These are phyloP conservation scores for Cryoendolithus antarcticus DNA, from an alignment of 2,329 filamentous ascomycete species.

Conservation along the genomic window DNA sequence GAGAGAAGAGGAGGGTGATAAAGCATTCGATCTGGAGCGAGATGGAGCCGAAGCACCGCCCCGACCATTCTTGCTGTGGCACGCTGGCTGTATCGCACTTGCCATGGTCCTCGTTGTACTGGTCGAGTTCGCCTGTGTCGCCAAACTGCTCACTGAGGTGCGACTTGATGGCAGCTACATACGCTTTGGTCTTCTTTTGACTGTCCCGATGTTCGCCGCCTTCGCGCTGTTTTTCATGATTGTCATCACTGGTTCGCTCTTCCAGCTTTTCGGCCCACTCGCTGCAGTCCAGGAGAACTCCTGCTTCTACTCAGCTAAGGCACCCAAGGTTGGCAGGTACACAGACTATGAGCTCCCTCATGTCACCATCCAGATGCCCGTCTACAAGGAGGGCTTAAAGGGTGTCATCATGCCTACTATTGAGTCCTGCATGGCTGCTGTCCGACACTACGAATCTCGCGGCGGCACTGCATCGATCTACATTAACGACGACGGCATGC, in stretches of 20 bases:
- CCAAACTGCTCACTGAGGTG: slow-evolving; percentile 5
- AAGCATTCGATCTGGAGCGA: slow-evolving; percentile 5
- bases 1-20: slow-evolving; percentile 5
- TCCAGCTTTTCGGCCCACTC: slow-evolving; percentile 65
- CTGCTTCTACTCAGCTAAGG: slow-evolving; percentile 63
- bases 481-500: slow-evolving; percentile 63
- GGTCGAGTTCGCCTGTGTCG: slow-evolving; percentile 5
- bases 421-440: slow-evolving; percentile 64
- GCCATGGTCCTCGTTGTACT: slow-evolving; percentile 6
- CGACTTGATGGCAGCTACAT: slow-evolving; percentile 5
- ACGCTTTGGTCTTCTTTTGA: slow-evolving; percentile 3
- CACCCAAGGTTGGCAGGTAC: slow-evolving; percentile 10
- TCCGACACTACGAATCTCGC: slow-evolving; percentile 64
- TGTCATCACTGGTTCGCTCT: slow-evolving; percentile 63
- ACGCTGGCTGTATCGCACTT: slow-evolving; percentile 3
- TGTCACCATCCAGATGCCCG: slow-evolving; percentile 66
- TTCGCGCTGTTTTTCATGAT: slow-evolving; percentile 74
- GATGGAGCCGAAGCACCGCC: slow-evolving; percentile 4
- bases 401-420: slow-evolving; percentile 67
- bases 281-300: slow-evolving; percentile 60
- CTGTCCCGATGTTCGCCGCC: slow-evolving; percentile 12
- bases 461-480: slow-evolving; percentile 70
- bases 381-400: slow-evolving; percentile 72
- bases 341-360: slow-evolving; percentile 45
- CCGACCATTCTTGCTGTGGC: slow-evolving; percentile 3